Conservation (phyloP, 306 rosid genomes). For the Calophaca sinica region DNA sequence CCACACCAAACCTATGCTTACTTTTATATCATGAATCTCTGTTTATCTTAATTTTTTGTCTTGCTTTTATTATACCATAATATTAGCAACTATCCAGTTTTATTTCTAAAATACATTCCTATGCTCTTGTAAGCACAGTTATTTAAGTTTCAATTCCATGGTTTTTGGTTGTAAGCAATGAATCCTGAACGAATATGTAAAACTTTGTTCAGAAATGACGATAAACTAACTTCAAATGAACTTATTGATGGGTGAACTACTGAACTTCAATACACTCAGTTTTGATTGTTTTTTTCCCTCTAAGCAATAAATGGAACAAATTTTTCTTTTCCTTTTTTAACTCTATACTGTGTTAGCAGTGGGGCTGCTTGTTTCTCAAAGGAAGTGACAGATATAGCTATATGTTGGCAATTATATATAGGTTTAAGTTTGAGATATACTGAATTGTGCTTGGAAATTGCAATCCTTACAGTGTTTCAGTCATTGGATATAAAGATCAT, state of each 20-base stretch:
- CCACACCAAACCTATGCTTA: constrained; percentile 8
- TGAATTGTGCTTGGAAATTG: constrained; percentile 14
- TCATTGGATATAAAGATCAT: constrained; percentile 23
- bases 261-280: background rate
- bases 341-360: background rate
- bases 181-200: constrained; percentile 10
- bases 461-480: constrained; percentile 1
- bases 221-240: background rate
- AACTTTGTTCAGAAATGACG: background rate
- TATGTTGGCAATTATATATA: constrained; percentile 16
- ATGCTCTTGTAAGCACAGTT: background rate
- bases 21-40: constrained; percentile 9
- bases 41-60: constrained; percentile 2
- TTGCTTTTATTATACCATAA: constrained; percentile 18
- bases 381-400: background rate
- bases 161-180: constrained; percentile 36
- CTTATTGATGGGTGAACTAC: background rate
- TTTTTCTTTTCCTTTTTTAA: background rate
- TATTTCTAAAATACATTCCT: background rate
- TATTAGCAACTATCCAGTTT: constrained; percentile 8
- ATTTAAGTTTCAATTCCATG: constrained; percentile 34
- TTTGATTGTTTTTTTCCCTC: background rate
- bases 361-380: background rate
- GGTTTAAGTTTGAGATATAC: constrained; percentile 27
- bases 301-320: too few species aligned